phyloP scores from a whole-genome alignment of 2,329 filamentous ascomycete species.

The Penicillium sumatraense region DNA sequence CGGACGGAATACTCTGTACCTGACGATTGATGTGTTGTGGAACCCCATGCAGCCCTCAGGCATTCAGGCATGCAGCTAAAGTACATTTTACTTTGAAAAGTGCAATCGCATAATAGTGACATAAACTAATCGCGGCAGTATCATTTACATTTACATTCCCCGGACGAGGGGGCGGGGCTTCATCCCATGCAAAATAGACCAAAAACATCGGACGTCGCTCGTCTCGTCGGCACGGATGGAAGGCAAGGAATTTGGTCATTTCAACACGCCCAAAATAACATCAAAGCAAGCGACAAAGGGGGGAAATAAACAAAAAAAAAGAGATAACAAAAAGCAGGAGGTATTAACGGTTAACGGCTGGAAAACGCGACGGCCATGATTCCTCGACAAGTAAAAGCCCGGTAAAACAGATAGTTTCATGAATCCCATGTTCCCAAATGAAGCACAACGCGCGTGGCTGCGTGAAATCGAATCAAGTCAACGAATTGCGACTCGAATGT shows the following conservation, averaged over 20 bases:
- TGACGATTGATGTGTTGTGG: neutral
- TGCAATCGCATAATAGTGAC: conserved; percentile 25
- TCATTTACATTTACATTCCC: conserved; percentile 53
- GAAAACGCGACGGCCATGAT: conserved; percentile 34
- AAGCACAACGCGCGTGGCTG: conserved; percentile 32
- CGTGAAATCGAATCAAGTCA: conserved; percentile 32
- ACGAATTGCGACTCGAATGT: conserved; percentile 40
- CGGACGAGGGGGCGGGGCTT: conserved; percentile 32
- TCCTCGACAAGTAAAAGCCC: conserved; percentile 36
- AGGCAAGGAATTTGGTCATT: conserved; percentile 31
- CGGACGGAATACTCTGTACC: no score
- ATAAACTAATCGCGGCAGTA: conserved; percentile 40
- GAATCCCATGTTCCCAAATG: conserved; percentile 29
- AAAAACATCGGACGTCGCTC: conserved; percentile 25
- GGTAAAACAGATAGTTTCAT: conserved; percentile 34
- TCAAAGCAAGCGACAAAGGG: conserved; percentile 3
- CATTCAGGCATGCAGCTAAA: neutral
- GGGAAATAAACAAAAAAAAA: conserved; percentile 38
- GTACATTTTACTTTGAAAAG: no score
- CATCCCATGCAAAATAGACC: conserved; percentile 15
- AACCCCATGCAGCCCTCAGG: neutral
- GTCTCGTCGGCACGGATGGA: conserved; percentile 33
- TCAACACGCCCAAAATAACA: conserved; percentile 2
- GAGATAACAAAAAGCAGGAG: conserved; percentile 40
- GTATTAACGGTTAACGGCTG: conserved; percentile 39